A percentile compares a stretch with the other conserved stretches of the same genome.
Evolutionary conservation across 2,329 filamentous ascomycete species (phyloP).

Genomic region (Fusarium compactum): DNA sequence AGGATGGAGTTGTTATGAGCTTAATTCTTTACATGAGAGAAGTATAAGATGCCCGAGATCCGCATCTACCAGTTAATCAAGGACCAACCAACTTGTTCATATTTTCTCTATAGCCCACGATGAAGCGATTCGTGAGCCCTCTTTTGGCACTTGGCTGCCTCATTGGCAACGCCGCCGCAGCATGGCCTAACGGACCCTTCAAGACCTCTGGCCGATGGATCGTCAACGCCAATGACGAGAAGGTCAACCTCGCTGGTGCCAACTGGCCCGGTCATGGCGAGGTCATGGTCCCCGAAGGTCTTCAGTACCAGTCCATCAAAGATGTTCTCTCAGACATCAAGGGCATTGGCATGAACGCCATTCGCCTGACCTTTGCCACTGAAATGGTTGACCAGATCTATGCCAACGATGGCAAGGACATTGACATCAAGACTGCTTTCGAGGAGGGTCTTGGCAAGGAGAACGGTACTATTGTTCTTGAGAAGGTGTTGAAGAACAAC

Average conservation of each 20-base stretch:
- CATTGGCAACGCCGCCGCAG: constrained; percentile 11
- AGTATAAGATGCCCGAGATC: constrained; percentile 1
- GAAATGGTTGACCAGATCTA: constrained; percentile 73
- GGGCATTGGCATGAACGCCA: constrained; percentile 70
- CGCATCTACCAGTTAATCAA: rapidly evolving
- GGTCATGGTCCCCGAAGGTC: constrained; percentile 73
- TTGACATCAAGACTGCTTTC: constrained; percentile 60
- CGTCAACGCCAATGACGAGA: constrained; percentile 51
- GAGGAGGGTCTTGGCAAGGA: constrained; percentile 60
- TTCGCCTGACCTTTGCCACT: constrained; percentile 72
- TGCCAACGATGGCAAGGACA: constrained; percentile 60
- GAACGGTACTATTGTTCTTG: constrained; percentile 65
- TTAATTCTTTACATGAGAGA: not conserved
- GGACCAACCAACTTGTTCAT: too few species aligned
- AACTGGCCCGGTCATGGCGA: constrained; percentile 74
- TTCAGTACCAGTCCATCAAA: constrained; percentile 70
- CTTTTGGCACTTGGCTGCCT: constrained; percentile 19
- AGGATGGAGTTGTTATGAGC: not conserved
- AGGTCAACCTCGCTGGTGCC: constrained; percentile 64
- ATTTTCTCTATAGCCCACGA: not conserved
- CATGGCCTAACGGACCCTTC: constrained; percentile 53
- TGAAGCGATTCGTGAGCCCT: constrained; percentile 6
- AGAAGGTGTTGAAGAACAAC: constrained; percentile 67
- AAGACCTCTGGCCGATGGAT: constrained; percentile 56
- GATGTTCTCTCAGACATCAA: constrained; percentile 68